Percentiles rank a stretch among this genome's conserved stretches.
phyloP scores from a whole-genome alignment of 441 rosid species.

The Melastoma candidum region DNA sequence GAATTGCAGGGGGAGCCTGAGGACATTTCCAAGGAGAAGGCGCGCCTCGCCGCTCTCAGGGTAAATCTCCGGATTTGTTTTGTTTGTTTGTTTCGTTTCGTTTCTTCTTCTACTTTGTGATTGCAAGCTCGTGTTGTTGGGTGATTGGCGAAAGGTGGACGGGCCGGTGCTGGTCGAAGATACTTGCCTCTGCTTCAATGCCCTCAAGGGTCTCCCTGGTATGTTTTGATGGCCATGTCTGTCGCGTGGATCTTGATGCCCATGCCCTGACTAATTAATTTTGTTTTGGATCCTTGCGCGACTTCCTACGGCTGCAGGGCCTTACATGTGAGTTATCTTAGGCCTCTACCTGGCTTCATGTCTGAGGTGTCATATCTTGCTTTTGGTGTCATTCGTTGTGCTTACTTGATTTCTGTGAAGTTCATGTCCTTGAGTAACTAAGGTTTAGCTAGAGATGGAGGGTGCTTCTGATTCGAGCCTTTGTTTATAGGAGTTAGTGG shows the following conservation, averaged over 20 bases:
- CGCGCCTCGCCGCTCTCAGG: conserved; percentile 83
- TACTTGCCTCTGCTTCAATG: conserved; percentile 92
- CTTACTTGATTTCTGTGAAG: too few species aligned
- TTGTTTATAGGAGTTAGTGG: too few species aligned
- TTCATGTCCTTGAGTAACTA: too few species aligned
- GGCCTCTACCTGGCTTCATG: too few species aligned
- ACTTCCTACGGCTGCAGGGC: too few species aligned
- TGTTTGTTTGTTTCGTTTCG: not conserved
- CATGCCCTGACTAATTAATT: too few species aligned
- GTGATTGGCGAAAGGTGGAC: conserved; percentile 41
- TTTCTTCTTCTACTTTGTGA: not conserved
- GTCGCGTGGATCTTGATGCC: not conserved
- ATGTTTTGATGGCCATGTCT: not conserved
- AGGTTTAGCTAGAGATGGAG: too few species aligned
- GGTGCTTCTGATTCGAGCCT: too few species aligned
- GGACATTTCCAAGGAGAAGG: conserved; percentile 80
- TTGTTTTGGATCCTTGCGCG: too few species aligned
- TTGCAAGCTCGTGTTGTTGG: not conserved
- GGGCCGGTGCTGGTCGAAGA: conserved; percentile 96
- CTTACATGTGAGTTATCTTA: too few species aligned
- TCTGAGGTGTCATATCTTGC: too few species aligned
- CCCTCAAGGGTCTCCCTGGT: conserved; percentile 95
- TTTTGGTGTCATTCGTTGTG: too few species aligned
- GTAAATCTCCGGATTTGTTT: conserved; percentile 17
- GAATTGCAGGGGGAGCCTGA: conserved; percentile 95